Evolutionary conservation across 441 rosid genomes (phyloP).

Genomic region (Gossypium davidsonii): DNA sequence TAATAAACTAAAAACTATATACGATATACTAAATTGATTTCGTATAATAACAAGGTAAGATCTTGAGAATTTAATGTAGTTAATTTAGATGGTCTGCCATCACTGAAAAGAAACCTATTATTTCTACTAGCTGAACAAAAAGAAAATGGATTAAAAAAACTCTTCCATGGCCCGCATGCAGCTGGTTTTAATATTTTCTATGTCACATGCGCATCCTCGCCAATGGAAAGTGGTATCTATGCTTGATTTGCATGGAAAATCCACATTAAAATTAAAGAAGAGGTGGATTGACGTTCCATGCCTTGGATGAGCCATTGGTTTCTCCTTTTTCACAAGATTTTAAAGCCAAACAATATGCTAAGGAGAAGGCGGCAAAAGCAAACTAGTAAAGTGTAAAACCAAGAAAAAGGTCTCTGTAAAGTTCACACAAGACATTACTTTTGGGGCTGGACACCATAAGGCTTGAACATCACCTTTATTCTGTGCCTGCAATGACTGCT

Average conservation of each 20-base stretch:
- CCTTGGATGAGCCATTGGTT: constrained; percentile 13
- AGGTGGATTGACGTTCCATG: constrained; percentile 10
- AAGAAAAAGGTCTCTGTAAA: not conserved
- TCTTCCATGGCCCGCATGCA: constrained; percentile 13
- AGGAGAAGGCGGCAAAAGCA: constrained; percentile 5
- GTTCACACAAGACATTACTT: constrained; percentile 20
- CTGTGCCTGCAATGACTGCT: constrained; percentile 13
- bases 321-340: not conserved
- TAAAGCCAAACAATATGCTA: not conserved
- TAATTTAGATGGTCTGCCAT: constrained; percentile 42
- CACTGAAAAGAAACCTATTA: constrained; percentile 29
- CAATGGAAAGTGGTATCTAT: constrained; percentile 23
- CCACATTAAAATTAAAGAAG: constrained; percentile 10
- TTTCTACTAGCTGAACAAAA: constrained; percentile 21
- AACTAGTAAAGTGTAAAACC: not conserved
- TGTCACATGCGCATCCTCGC: constrained; percentile 22
- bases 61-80: constrained; percentile 5
- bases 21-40: constrained; percentile 18
- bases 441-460: constrained; percentile 25
- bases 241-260: constrained; percentile 29
- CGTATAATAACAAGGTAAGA: constrained; percentile 4
- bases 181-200: constrained; percentile 20
- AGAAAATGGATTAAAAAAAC: constrained; percentile 18
- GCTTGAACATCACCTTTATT: constrained; percentile 17
- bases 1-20: not conserved